Evolutionary conservation across 176 grass and related monocot species (phyloP).

Genomic region (Guadua angustifolia): DNA sequence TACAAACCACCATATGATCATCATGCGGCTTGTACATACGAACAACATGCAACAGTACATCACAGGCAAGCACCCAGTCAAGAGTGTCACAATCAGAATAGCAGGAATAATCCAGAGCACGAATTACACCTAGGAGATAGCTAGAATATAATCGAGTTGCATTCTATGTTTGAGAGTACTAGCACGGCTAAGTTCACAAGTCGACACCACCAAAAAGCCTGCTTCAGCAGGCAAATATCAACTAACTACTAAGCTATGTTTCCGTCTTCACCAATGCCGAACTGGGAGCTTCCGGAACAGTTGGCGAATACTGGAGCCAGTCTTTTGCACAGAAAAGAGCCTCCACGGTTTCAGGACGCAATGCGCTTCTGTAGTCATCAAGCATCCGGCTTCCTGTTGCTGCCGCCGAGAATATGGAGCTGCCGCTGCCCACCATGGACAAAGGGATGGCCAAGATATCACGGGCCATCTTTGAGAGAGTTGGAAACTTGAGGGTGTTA

Average conservation of each 20-base stretch:
- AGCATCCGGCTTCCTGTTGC: conserved; percentile 68
- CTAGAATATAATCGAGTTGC: not conserved
- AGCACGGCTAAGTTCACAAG: conserved; percentile 26
- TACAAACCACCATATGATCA: not conserved
- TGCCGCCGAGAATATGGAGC: conserved; percentile 63
- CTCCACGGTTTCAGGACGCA: conserved; percentile 77
- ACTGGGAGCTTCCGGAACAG: conserved; percentile 31
- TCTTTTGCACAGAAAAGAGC: conserved; percentile 76
- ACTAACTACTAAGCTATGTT: conserved; percentile 23
- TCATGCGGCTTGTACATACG: not conserved
- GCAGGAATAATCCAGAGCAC: not conserved
- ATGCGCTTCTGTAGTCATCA: conserved; percentile 78
- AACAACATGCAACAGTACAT: not conserved
- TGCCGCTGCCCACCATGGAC: conserved; percentile 63
- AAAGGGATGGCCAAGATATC: conserved; percentile 82
- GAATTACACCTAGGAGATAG: conserved; percentile 20
- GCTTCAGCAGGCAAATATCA: not conserved
- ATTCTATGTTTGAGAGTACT: conserved; percentile 7
- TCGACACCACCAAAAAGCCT: not conserved
- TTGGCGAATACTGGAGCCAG: conserved; percentile 65
- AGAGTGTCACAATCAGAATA: conserved; percentile 10
- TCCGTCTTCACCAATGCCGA: conserved; percentile 52
- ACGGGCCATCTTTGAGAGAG: conserved; percentile 73
- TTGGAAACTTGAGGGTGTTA: conserved; percentile 76
- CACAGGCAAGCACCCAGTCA: not conserved